These are phyloP conservation scores for Danielozyma ontarioensis DNA, from an alignment of 805 yeast species.

Conservation along the genomic window DNA sequence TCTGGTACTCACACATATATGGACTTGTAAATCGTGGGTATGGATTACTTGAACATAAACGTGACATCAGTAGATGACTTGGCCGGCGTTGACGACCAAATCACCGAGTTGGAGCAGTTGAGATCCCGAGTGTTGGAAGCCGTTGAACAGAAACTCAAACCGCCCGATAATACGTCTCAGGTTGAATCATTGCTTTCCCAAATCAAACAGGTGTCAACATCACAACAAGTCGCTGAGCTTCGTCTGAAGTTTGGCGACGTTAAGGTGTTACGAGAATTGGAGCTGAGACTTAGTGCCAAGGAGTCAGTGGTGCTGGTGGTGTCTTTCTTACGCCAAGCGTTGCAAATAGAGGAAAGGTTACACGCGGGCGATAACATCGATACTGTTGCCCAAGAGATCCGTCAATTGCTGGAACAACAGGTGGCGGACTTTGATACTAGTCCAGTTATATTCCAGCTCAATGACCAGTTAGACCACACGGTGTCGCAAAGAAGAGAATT, in stretches of 20 bases:
- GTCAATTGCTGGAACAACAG: too few species aligned
- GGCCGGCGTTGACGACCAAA: slow-evolving; percentile 17
- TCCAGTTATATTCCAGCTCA: background rate
- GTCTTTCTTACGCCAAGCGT: background rate
- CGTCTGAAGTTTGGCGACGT: background rate
- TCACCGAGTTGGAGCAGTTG: slow-evolving; percentile 18
- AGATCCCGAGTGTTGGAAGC: slow-evolving; percentile 4
- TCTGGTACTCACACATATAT: background rate
- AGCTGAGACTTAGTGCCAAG: background rate
- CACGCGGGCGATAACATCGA: background rate
- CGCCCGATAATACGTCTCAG: too few species aligned
- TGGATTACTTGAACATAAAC: slow-evolving; percentile 29
- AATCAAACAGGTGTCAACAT: background rate
- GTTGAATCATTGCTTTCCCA: background rate
- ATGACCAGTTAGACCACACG: background rate
- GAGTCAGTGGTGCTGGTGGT: background rate
- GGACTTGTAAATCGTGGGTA: too few species aligned
- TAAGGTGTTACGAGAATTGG: background rate
- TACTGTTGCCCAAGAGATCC: too few species aligned
- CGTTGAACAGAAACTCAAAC: slow-evolving; percentile 4
- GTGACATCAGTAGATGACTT: slow-evolving; percentile 33
- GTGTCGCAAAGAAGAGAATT: background rate
- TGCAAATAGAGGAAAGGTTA: background rate
- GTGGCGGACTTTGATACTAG: background rate
- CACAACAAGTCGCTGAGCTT: too few species aligned